Percentiles rank a stretch among this genome's conserved stretches.
Conservation (phyloP, 2,329 filamentous ascomycete genomes). For the Colletotrichum sp. region DNA sequence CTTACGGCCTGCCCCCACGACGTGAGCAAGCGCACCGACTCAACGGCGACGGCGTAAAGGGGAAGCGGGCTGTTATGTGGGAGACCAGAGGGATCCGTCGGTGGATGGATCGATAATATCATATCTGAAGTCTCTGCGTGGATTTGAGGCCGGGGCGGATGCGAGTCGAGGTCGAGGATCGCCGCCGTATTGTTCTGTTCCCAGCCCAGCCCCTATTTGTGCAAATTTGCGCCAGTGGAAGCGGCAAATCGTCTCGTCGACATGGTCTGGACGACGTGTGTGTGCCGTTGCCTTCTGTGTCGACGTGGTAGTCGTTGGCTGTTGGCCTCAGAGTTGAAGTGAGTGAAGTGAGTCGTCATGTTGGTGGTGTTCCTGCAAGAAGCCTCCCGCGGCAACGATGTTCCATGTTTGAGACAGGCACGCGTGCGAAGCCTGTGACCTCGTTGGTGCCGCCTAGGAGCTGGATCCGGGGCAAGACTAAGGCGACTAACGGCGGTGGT, state of each 20-base stretch:
- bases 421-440: conserved; percentile 7
- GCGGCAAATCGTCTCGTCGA: background rate
- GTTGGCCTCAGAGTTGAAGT: background rate
- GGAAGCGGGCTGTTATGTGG: background rate
- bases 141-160: background rate
- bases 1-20: background rate
- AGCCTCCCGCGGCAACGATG: background rate
- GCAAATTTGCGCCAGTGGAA: background rate
- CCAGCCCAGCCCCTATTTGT: background rate
- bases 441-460: background rate
- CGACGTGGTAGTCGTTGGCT: background rate
- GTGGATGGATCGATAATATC: background rate
- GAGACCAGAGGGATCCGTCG: background rate
- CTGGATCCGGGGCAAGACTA: conserved; percentile 7
- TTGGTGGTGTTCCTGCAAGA: background rate
- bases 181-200: background rate
- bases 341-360: background rate
- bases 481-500: conserved; percentile 12
- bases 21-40: background rate
- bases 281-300: background rate
- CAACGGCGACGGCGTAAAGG: background rate
- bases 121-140: background rate
- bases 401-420: conserved; percentile 8
- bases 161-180: background rate
- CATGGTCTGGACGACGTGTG: background rate